Evolutionary conservation across 2,329 filamentous ascomycete genomes (phyloP), one percentile per base, ranked within the genome.

Genomic region (Rhynchosporium agropyri): DNA sequence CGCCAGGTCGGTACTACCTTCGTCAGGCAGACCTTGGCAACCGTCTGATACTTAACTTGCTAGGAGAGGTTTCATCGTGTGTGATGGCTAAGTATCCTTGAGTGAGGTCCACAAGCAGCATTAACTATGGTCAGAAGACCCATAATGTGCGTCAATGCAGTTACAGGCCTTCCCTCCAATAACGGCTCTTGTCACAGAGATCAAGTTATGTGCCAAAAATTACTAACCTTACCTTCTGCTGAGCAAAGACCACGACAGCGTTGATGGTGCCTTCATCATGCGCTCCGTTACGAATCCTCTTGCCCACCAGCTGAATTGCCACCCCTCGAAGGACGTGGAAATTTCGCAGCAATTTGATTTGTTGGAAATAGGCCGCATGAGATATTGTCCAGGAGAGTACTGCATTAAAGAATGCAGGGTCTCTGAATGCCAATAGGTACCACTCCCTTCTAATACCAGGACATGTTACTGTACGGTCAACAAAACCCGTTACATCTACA

Each of bases 231-330:
- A 70, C 68, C 60, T 70, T 67, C 62, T 70, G 68, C 59, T 65
- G 67, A 29, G 61, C 57, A 45, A 70, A 69, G 10, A 66, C 49
- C 10, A 61, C 63, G 36, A 70, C 55, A 15, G 65, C 63, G 51
- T 67, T 68, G 51, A 69, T 68, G 3, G 68, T 69, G 40, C 67
- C 68, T 59, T 68, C 67, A 61, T 68, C 66, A 50, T 65, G 62
- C 31, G 54, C 63, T 12, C 63, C 65, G 9, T 53, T 51, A 29
- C 38, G 56, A 28, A 70, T 60, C 29, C 66, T 65, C 50, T 65
- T 33, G 56, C 68, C 69, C 29, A 69, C 5, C 26, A 65, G 26
- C 40, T 60, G 64, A 38, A 70, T 70, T 26, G 68, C 66, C n/a
- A 63, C 46, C 13, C 68, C 68, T 28, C 67, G 63, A 49, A 69